A percentile compares a stretch with the other conserved stretches of the same genome.
phyloP scores from a whole-genome alignment of 1,284 basidiomycete species.

The Golubevia sp. region DNA sequence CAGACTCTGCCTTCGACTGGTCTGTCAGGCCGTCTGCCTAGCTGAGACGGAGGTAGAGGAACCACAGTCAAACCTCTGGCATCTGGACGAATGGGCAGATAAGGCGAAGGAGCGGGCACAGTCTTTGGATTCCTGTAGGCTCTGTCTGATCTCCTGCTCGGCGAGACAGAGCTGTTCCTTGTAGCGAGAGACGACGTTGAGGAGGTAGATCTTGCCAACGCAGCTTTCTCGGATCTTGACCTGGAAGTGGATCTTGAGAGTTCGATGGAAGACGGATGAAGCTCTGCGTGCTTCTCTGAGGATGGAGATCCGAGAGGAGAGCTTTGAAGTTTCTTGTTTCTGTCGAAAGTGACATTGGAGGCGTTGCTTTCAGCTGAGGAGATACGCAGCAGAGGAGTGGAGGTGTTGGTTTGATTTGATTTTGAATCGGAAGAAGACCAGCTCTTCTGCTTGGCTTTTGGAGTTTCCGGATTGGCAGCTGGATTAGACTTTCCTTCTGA shows the following conservation, averaged over 20 bases:
- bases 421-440: not conserved
- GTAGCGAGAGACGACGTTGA: not conserved
- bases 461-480: not conserved
- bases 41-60: slow-evolving; percentile 38
- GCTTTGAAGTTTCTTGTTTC: not conserved
- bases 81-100: slow-evolving; percentile 49
- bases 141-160: not conserved
- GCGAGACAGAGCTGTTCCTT: not conserved
- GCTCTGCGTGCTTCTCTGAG: not conserved
- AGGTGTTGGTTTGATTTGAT: not conserved
- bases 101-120: slow-evolving; percentile 41
- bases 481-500: not conserved
- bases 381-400: not conserved
- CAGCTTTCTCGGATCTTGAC: not conserved
- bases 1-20: slow-evolving; percentile 51
- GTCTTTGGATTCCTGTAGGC: slow-evolving; percentile 23
- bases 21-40: slow-evolving; percentile 45
- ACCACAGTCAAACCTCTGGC: slow-evolving; percentile 47
- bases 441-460: not conserved
- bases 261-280: not conserved
- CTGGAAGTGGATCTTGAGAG: not conserved
- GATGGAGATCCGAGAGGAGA: not conserved
- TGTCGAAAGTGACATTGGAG: not conserved
- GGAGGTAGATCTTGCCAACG: not conserved
- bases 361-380: not conserved